These are phyloP conservation scores for Pythium aristosporum DNA, from an alignment of 352 stramenopile genomes.

Conservation along the genomic window DNA sequence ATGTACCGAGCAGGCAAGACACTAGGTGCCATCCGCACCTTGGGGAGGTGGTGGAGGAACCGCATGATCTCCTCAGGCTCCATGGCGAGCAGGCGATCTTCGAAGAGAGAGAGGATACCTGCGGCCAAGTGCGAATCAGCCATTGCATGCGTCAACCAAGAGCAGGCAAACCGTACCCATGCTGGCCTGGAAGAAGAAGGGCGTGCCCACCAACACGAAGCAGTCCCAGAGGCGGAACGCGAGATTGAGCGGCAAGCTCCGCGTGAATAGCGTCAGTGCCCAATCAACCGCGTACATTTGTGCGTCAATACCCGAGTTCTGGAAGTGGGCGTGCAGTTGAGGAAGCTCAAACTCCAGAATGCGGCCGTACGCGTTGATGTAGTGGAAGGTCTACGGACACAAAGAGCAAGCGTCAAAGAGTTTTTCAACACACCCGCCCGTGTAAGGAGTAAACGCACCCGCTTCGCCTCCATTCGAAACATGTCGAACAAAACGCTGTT, in stretches of 20 bases:
- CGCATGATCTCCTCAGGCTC: slow-evolving; percentile 76
- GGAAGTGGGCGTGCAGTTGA: slow-evolving; percentile 56
- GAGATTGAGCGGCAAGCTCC: slow-evolving; percentile 67
- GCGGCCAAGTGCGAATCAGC: neutral
- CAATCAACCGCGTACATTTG: slow-evolving; percentile 89
- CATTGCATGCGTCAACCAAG: neutral
- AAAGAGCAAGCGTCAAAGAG: neutral
- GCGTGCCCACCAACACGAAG: slow-evolving; percentile 74
- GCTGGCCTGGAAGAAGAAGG: slow-evolving; percentile 87
- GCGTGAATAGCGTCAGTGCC: slow-evolving; percentile 80
- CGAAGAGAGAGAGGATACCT: slow-evolving; percentile 73
- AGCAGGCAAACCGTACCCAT: slow-evolving; percentile 46
- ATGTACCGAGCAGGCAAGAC: neutral
- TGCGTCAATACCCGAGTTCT: slow-evolving; percentile 70
- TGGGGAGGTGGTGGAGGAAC: slow-evolving; percentile 78
- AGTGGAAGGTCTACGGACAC: slow-evolving; percentile 76
- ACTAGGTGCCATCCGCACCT: slow-evolving; percentile 25
- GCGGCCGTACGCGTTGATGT: slow-evolving; percentile 74
- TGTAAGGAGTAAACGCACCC: slow-evolving; percentile 39
- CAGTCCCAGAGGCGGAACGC: slow-evolving; percentile 83
- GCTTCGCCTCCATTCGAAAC: slow-evolving; percentile 78
- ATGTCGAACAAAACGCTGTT: slow-evolving; percentile 87
- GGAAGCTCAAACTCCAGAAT: slow-evolving; percentile 84
- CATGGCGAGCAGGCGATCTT: slow-evolving; percentile 69
- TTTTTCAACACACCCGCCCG: neutral